Percentiles rank a stretch among this genome's conserved stretches.
phyloP scores from a whole-genome alignment of 2,329 filamentous ascomycete genomes.

The Grosmannia clavigera region DNA sequence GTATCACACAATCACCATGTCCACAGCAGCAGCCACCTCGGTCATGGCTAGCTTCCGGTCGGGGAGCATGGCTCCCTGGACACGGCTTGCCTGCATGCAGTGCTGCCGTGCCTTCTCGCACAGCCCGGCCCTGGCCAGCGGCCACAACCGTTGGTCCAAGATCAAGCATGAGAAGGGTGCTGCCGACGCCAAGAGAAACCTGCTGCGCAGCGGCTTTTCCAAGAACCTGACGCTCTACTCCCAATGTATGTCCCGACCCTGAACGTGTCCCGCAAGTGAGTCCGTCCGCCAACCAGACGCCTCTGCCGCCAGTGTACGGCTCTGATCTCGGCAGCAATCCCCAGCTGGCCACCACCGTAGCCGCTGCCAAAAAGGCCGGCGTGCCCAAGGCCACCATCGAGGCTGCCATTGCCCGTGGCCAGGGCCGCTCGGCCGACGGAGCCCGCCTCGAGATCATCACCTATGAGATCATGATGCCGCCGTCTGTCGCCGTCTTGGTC shows the following conservation, averaged over 20 bases:
- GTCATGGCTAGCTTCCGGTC: neutral
- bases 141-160: constrained; percentile 91
- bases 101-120: constrained; percentile 37
- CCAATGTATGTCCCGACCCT: constrained; percentile 38
- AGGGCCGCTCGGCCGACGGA: constrained; percentile 67
- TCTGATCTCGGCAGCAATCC: constrained; percentile 63
- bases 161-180: constrained; percentile 92
- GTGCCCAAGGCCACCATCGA: constrained; percentile 74
- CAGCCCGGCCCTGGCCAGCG: constrained; percentile 38
- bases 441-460: constrained; percentile 63
- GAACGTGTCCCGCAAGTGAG: neutral
- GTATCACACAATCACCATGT: neutral
- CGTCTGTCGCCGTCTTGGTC: constrained; percentile 65
- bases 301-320: constrained; percentile 33
- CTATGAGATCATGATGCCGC: constrained; percentile 70
- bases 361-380: constrained; percentile 69
- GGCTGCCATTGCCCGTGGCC: constrained; percentile 72
- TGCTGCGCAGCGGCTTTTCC: constrained; percentile 53
- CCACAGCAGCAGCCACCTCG: neutral
- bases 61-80: neutral
- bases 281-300: neutral
- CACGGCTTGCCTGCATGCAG: constrained; percentile 27
- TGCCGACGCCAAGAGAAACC: constrained; percentile 68
- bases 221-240: constrained; percentile 65
- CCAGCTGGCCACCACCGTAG: constrained; percentile 56